Conservation (phyloP, 2,329 filamentous ascomycete genomes). For the Penicillium polonicum region DNA sequence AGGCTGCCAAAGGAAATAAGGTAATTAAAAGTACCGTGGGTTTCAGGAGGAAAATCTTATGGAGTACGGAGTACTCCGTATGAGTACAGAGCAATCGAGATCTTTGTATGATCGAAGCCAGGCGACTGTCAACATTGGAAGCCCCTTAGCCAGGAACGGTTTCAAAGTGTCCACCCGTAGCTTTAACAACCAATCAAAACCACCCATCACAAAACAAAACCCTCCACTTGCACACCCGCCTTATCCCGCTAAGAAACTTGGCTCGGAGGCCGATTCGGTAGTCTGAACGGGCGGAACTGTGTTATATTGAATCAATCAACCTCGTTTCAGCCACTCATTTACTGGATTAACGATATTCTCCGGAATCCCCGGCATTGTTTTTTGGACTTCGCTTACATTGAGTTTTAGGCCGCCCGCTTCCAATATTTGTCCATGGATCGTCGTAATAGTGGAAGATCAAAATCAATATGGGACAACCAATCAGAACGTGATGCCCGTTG, state of each 20-base stretch:
- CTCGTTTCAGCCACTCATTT: conserved; percentile 16
- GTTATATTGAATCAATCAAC: conserved; percentile 18
- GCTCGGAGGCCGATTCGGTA: conserved; percentile 16
- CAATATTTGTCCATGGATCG: neutral
- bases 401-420: neutral
- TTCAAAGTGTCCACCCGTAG: conserved; percentile 8
- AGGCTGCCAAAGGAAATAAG: neutral
- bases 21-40: neutral
- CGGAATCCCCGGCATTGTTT: neutral
- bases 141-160: conserved; percentile 7
- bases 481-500: neutral
- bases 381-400: neutral
- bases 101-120: conserved; percentile 2
- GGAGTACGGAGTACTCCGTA: neutral
- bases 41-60: neutral
- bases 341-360: no score
- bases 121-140: neutral
- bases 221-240: neutral
- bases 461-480: neutral
- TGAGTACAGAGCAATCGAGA: neutral
- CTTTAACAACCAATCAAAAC: conserved; percentile 15
- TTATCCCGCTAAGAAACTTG: conserved; percentile 24
- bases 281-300: conserved; percentile 8
- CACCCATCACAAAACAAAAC: neutral
- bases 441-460: neutral